Conservation (phyloP, 345 rosid species). For the Luvunga scandens region DNA sequence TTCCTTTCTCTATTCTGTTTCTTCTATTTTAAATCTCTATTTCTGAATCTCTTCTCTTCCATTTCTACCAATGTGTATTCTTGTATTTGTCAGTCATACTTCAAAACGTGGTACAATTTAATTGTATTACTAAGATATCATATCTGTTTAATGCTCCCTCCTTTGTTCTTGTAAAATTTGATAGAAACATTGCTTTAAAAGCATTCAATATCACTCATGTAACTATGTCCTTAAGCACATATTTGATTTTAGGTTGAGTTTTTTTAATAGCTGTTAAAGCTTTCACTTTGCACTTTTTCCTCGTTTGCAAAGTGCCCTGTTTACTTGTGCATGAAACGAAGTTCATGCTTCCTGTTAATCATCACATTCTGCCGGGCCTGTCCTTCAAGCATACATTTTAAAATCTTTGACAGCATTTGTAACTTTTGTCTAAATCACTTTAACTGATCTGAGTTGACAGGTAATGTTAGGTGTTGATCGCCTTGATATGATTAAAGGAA, state of each 20-base stretch:
- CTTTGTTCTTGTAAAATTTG: not conserved
- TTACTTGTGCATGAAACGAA: not conserved
- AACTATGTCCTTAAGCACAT: not conserved
- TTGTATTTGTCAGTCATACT: no score
- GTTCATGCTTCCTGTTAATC: not conserved
- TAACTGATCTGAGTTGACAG: conserved; percentile 36
- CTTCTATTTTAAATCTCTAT: not conserved
- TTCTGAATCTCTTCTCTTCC: no score
- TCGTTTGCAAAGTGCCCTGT: not conserved
- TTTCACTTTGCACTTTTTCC: not conserved
- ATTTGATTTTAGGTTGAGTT: not conserved
- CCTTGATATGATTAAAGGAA: conserved; percentile 99
- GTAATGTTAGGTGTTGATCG: conserved; percentile 99
- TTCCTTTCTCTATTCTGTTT: not conserved
- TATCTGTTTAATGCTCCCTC: no score
- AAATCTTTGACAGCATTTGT: not conserved
- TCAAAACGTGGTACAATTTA: no score
- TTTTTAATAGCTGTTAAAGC: not conserved
- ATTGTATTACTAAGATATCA: not conserved
- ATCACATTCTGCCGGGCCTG: not conserved
- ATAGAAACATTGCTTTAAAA: not conserved
- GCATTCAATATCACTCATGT: not conserved
- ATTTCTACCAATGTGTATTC: no score
- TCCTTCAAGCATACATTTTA: not conserved
- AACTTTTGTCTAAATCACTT: conserved; percentile 5